These are phyloP conservation scores for Lactifluus pinguis DNA, from an alignment of 768 basidiomycete genomes.

Conservation along the genomic window DNA sequence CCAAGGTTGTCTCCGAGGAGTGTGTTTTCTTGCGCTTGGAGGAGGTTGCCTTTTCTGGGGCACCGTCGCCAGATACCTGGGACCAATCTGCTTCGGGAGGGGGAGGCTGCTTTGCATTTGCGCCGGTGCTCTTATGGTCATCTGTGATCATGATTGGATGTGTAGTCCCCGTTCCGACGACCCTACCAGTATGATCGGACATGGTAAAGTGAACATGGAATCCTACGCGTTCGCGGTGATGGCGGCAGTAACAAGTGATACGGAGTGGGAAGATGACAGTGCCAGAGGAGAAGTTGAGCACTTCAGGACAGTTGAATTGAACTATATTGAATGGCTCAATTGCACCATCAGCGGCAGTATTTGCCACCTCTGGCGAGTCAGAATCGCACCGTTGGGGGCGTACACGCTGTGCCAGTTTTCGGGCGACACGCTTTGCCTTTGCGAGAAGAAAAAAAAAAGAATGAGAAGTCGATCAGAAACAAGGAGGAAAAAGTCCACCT, in stretches of 20 bases:
- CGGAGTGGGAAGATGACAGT: conserved; percentile 85
- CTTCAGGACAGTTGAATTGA: conserved; percentile 90
- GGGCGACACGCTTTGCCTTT: conserved; percentile 81
- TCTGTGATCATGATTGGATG: conserved; percentile 98
- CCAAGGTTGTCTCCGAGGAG: conserved; percentile 19
- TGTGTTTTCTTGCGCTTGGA: conserved; percentile 43
- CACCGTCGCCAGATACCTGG: conserved; percentile 19
- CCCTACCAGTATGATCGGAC: conserved; percentile 66
- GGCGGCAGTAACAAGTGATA: conserved; percentile 96
- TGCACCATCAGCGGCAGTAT: conserved; percentile 36
- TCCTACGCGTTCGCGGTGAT: conserved; percentile 94
- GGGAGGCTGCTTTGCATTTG: conserved; percentile 22
- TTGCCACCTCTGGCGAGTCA: conserved; percentile 45
- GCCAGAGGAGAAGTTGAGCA: conserved; percentile 82
- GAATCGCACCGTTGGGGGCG: conserved; percentile 70
- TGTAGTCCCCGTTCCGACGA: conserved; percentile 75
- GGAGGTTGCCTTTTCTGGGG: conserved; percentile 6
- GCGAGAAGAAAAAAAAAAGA: conserved; percentile 12
- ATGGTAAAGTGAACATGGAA: conserved; percentile 87
- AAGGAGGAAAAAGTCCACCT: conserved; percentile 39
- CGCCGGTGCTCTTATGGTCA: conserved; percentile 81
- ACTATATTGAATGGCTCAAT: conserved; percentile 81
- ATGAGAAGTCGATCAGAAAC: conserved; percentile 8
- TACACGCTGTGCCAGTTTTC: conserved; percentile 80
- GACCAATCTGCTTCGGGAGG: conserved; percentile 41